Evolutionary conservation across 306 rosid species (phyloP), one percentile per base, ranked within the genome.

Genomic region (Fragaria nilgerrensis): DNA sequence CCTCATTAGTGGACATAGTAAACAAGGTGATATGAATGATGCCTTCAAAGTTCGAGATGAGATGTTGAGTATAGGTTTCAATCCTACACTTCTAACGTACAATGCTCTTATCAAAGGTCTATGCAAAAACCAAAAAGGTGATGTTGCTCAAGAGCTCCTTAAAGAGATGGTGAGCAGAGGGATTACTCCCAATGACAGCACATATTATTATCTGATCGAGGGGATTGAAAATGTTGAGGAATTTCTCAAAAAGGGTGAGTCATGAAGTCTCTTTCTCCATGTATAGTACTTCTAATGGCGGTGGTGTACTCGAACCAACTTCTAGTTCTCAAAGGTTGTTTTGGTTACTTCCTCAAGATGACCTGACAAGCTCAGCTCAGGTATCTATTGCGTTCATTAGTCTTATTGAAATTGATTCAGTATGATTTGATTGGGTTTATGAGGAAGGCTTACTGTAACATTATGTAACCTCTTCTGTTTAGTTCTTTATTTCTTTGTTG

Each of bases 41-140:
- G 96, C 98, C 64, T 85, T 91, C 44, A 78, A 84, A 84, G 96
- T 90, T 71, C 88, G 85, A 32, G 87, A 94, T 80, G 98, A 92
- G 83, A 91, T 94, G 96, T 78, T 87, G 83, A 72, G 79, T 70
- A 82, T 20, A 47, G 97, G 98, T 78, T 90, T 92, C 85, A 75
- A 94, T 87, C 98, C 98, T 37, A 94, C 97, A 7, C 84, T 84
- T 82, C 90, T 92, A 50, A 94, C 97, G 44, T 94, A 94, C 87
- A 91, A 92, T 82, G 96, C 94, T 74, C 97, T 94, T 61, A 86
- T 94, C 75, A 85, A 84, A 78, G 97, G 94, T 64, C 73, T 90
- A 67, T 86, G 92, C 84, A 92, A 89, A 84, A 95, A 78, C 76
- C 83, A 74, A 73, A 92, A 90, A 82, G 89, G 91, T 4, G 88